Conservation (phyloP, 2,329 filamentous ascomycete species). For the Graphiopsis chlorocephala region DNA sequence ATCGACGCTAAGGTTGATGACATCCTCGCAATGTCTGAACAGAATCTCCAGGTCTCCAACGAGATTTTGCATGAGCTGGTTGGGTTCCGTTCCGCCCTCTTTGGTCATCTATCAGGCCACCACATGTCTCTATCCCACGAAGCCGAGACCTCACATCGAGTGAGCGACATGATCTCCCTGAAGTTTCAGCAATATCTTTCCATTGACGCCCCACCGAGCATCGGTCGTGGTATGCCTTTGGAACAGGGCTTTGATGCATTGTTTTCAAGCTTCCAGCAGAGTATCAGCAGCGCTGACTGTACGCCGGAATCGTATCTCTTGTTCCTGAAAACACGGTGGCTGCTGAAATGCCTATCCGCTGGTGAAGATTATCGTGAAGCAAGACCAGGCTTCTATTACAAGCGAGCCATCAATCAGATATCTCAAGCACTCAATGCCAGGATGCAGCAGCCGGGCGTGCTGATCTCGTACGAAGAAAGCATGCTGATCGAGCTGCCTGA, state of each 20-base stretch:
- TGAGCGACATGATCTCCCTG: constrained; percentile 17
- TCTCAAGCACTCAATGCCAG: constrained; percentile 19
- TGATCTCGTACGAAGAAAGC: constrained; percentile 20
- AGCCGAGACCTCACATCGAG: constrained; percentile 13
- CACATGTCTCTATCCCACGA: constrained; percentile 21
- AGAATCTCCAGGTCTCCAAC: neutral
- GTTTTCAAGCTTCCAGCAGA: neutral
- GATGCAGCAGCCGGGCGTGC: constrained; percentile 16
- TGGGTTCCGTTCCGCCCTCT: neutral
- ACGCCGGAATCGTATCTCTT: neutral
- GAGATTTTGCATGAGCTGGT: neutral
- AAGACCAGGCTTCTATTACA: constrained; percentile 24
- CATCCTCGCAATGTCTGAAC: neutral
- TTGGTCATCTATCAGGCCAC: neutral
- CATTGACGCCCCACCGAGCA: constrained; percentile 8
- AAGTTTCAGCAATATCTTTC: constrained; percentile 12
- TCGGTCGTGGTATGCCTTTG: neutral
- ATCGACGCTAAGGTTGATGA: neutral
- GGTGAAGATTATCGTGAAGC: constrained; percentile 19
- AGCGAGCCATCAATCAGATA: constrained; percentile 24
- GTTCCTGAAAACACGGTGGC: neutral
- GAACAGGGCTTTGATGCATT: neutral
- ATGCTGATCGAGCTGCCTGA: constrained; percentile 19
- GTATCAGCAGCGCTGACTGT: neutral
- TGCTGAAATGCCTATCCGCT: neutral